These are phyloP conservation scores for Penicillium sp. DNA, from an alignment of 2,329 filamentous ascomycete genomes.

Conservation along the genomic window DNA sequence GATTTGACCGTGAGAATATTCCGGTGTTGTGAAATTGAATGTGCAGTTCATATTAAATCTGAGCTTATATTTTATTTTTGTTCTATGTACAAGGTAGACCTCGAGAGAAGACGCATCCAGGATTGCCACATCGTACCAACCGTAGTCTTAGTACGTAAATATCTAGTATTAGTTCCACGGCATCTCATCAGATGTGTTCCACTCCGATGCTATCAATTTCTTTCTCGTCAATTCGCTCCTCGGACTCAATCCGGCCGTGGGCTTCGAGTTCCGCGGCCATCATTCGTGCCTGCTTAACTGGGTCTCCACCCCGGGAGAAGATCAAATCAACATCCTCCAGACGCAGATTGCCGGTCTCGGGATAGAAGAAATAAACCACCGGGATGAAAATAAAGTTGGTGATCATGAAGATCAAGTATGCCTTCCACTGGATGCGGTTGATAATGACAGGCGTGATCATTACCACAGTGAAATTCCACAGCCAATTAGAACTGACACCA, in stretches of 20 bases:
- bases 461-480: constrained; percentile 15
- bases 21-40: background rate
- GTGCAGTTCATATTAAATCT: background rate
- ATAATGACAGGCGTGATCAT: constrained; percentile 15
- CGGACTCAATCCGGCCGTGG: constrained; percentile 4
- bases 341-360: constrained; percentile 12
- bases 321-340: constrained; percentile 17
- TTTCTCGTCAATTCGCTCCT: no score
- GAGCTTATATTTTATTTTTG: no score
- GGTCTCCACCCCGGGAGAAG: constrained; percentile 13
- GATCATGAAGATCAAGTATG: constrained; percentile 39
- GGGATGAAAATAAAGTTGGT: constrained; percentile 36
- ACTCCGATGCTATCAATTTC: no score
- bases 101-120: no score
- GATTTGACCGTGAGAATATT: background rate
- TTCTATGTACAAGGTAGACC: no score
- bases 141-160: no score
- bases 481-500: constrained; percentile 11
- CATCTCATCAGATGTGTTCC: no score
- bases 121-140: no score
- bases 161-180: no score
- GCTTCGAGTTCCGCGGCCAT: constrained; percentile 14
- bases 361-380: constrained; percentile 15
- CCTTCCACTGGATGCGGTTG: constrained; percentile 36
- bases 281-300: constrained; percentile 9